Evolutionary conservation across 495 filamentous ascomycete species (phyloP).

Genomic region (Neurospora sp.): DNA sequence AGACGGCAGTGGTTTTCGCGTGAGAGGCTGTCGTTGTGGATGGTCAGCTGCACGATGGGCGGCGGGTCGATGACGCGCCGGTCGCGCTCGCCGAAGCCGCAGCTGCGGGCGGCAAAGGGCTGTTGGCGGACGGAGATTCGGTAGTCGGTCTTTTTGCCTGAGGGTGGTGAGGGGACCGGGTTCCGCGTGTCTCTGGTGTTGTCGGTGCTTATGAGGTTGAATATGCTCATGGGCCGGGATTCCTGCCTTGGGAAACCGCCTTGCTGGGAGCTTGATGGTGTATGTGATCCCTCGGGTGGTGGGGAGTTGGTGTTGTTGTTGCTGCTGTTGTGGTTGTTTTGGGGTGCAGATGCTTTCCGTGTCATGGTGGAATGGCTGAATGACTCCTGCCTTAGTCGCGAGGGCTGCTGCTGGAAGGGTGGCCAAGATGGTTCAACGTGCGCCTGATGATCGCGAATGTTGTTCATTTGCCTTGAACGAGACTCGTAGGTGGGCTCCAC

Average conservation of each 20-base stretch:
- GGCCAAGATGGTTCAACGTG: constrained; percentile 13
- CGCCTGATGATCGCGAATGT: constrained; percentile 8
- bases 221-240: constrained; percentile 35
- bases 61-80: constrained; percentile 90
- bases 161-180: constrained; percentile 10
- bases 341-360: not conserved
- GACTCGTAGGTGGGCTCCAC: constrained; percentile 26
- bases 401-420: constrained; percentile 14
- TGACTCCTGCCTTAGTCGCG: constrained; percentile 10
- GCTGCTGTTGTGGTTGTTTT: not conserved
- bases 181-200: constrained; percentile 16
- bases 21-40: constrained; percentile 52
- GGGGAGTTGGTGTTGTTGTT: constrained; percentile 8
- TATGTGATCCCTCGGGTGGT: constrained; percentile 13
- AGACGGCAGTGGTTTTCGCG: constrained; percentile 45
- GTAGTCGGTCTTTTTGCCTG: constrained; percentile 11
- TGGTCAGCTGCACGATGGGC: constrained; percentile 79
- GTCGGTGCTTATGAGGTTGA: constrained; percentile 32
- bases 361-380: constrained; percentile 13
- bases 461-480: constrained; percentile 17
- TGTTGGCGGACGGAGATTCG: constrained; percentile 77
- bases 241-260: constrained; percentile 24
- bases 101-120: constrained; percentile 79
- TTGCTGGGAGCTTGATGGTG: constrained; percentile 16
- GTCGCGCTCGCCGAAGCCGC: constrained; percentile 90